These are phyloP conservation scores for Cryptococcus sp. DNA, from an alignment of 1,284 basidiomycete genomes.

Conservation along the genomic window DNA sequence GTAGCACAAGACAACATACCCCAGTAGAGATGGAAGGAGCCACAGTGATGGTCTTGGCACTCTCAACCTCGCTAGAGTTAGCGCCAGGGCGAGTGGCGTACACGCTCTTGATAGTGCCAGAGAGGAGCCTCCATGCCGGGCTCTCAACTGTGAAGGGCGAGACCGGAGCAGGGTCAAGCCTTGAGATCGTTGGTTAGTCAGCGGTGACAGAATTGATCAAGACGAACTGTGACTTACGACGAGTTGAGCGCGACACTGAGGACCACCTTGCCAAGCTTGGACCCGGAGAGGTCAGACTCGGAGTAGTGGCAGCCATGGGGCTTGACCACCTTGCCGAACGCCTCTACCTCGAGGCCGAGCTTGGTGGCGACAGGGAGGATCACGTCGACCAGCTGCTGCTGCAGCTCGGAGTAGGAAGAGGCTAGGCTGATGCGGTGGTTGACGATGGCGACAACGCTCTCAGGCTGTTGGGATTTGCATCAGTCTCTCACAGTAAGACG, in stretches of 20 bases:
- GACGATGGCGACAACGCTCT: constrained; percentile 39
- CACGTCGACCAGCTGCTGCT: constrained; percentile 30
- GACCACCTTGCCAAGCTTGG: constrained; percentile 34
- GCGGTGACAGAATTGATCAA: too few relatives aligned
- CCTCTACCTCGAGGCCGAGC: constrained; percentile 38
- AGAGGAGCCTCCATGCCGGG: constrained; percentile 40
- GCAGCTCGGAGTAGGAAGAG: constrained; percentile 33
- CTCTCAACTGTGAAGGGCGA: constrained; percentile 36
- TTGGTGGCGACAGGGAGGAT: constrained; percentile 34
- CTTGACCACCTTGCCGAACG: constrained; percentile 36
- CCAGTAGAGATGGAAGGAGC: constrained; percentile 38
- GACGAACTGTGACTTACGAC: constrained; percentile 18
- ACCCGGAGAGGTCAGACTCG: constrained; percentile 1
- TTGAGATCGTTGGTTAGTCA: constrained; percentile 1
- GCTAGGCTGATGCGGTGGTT: constrained; percentile 46
- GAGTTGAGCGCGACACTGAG: constrained; percentile 34
- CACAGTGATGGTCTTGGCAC: constrained; percentile 29
- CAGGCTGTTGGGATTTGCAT: constrained; percentile 24
- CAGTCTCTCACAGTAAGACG: not conserved
- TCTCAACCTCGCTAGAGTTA: constrained; percentile 17
- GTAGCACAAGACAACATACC: constrained; percentile 11
- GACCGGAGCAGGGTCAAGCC: constrained; percentile 45
- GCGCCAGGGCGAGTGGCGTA: constrained; percentile 30
- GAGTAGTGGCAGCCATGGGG: constrained; percentile 14
- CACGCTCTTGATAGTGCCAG: constrained; percentile 35